Conservation (phyloP, 2,329 filamentous ascomycete genomes). For the Colletotrichum spinosum region DNA sequence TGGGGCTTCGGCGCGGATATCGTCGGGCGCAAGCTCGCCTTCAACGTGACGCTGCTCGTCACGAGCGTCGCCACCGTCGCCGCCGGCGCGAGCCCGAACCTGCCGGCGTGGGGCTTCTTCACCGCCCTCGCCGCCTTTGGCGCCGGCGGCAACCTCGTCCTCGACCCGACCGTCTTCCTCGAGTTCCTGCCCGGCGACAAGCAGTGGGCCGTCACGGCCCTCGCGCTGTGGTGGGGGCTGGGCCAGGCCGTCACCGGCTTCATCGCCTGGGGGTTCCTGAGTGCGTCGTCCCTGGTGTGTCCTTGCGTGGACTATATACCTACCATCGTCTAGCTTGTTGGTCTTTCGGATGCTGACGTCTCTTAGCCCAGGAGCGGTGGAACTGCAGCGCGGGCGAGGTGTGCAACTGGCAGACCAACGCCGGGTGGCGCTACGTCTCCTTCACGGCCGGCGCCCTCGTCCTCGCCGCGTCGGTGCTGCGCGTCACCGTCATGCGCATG, state of each 20-base stretch:
- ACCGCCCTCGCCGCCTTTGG: constrained; percentile 70
- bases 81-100: constrained; percentile 71
- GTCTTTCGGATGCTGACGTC: not conserved
- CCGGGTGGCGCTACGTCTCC: constrained; percentile 64
- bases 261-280: constrained; percentile 62
- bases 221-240: constrained; percentile 65
- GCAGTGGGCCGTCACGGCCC: constrained; percentile 74
- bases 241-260: constrained; percentile 60
- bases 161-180: constrained; percentile 67
- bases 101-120: constrained; percentile 69
- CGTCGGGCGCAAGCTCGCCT: constrained; percentile 72
- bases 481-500: constrained; percentile 65
- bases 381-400: constrained; percentile 53
- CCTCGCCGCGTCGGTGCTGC: constrained; percentile 61
- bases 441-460: constrained; percentile 59
- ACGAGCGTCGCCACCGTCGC: constrained; percentile 70
- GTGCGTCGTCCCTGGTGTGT: constrained; percentile 43
- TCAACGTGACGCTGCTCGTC: constrained; percentile 71
- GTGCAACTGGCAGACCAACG: constrained; percentile 57
- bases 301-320: not conserved
- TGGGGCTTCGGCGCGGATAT: constrained; percentile 74
- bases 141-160: constrained; percentile 71
- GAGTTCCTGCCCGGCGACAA: constrained; percentile 61
- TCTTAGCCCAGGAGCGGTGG: constrained; percentile 50
- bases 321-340: not conserved